Conservation (phyloP, 169 alveolate genomes). For the Cryptosporidium meleagridis region DNA sequence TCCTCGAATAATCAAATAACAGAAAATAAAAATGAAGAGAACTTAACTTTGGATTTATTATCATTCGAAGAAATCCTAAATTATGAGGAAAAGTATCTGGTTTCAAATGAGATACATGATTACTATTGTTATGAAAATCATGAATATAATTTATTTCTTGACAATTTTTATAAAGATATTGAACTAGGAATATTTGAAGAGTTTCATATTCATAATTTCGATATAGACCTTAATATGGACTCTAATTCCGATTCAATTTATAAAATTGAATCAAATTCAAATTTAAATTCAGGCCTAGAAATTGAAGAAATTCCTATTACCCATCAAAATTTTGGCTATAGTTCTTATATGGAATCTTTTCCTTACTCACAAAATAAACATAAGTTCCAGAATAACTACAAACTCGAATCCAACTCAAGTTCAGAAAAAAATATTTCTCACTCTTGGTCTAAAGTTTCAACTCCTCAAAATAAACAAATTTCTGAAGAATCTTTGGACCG, state of each 20-base stretch:
- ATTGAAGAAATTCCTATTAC: not conserved
- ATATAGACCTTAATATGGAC: no score
- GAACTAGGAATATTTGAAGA: not conserved
- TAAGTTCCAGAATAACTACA: not conserved
- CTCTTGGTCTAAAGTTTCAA: not conserved
- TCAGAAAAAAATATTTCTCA: not conserved
- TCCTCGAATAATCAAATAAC: not conserved
- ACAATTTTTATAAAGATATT: not conserved
- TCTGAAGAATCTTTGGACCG: not conserved
- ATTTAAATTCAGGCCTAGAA: not conserved
- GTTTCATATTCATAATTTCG: not conserved
- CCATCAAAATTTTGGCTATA: not conserved
- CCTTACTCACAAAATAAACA: not conserved
- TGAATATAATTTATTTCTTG: not conserved
- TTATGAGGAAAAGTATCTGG: slow-evolving; percentile 6
- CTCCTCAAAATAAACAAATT: not conserved
- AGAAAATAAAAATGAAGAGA: not conserved
- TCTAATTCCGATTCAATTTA: not conserved
- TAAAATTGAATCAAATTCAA: not conserved
- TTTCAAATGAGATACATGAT: slow-evolving; percentile 1
- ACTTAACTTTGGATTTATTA: not conserved
- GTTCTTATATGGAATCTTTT: not conserved
- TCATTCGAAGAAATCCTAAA: not conserved
- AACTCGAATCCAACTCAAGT: not conserved
- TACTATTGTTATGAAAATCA: not conserved